Conservation (phyloP, 139 green algal genomes). For the Zygnema circumcarinatum region DNA sequence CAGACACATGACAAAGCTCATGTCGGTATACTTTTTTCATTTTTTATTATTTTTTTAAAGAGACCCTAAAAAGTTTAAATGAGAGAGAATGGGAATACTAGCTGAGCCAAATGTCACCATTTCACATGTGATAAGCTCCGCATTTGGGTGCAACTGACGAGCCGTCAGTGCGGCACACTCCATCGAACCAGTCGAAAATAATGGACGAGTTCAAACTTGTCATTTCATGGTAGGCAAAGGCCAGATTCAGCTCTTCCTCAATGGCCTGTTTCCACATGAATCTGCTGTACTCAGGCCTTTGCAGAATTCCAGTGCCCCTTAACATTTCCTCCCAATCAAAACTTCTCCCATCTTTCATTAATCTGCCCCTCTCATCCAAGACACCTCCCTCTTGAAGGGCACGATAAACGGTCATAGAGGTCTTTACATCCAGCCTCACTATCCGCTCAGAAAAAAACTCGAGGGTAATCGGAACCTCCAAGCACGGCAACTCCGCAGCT, state of each 20-base stretch:
- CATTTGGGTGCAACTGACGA: too few relatives aligned
- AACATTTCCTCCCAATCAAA: background rate
- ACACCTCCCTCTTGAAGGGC: background rate
- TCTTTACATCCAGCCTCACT: background rate
- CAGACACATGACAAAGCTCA: too few relatives aligned
- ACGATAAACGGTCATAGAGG: background rate
- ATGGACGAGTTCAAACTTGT: background rate
- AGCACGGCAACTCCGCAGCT: slow-evolving; percentile 16
- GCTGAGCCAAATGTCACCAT: too few relatives aligned
- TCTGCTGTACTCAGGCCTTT: background rate
- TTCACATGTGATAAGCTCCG: too few relatives aligned
- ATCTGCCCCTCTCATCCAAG: background rate
- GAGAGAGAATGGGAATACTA: too few relatives aligned
- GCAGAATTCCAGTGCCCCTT: background rate
- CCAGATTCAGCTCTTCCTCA: slow-evolving; percentile 19
- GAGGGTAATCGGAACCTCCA: background rate
- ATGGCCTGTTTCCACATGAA: background rate
- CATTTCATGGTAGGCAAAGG: slow-evolving; percentile 19
- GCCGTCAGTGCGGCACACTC: too few relatives aligned
- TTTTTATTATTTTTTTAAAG: too few relatives aligned
- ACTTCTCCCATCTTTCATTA: background rate
- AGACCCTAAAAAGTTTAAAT: too few relatives aligned
- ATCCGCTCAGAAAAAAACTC: slow-evolving; percentile 24
- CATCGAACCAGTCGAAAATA: slow-evolving; percentile 13
- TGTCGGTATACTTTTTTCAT: too few relatives aligned